phyloP scores from a whole-genome alignment of 345 rosid species.

The Populus davidiana region DNA sequence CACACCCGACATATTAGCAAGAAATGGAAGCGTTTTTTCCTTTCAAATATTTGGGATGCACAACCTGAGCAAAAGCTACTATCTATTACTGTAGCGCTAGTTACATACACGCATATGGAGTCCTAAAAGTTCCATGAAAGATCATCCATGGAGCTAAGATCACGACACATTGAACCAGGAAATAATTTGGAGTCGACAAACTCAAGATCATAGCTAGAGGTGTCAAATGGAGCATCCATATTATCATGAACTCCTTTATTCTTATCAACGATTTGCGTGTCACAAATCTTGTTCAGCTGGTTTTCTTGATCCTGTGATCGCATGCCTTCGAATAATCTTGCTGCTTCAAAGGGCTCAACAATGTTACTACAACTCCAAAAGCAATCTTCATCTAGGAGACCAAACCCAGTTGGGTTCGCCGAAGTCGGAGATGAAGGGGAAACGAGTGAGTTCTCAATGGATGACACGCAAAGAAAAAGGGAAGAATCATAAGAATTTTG shows the following conservation, averaged over 20 bases:
- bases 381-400: constrained; percentile 19
- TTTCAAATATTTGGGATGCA: neutral
- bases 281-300: neutral
- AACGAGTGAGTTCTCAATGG: constrained; percentile 6
- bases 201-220: constrained; percentile 32
- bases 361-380: constrained; percentile 12
- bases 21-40: neutral
- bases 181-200: constrained; percentile 34
- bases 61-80: neutral
- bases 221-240: constrained; percentile 29
- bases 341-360: constrained; percentile 12
- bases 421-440: constrained; percentile 21
- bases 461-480: neutral
- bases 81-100: neutral
- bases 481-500: neutral
- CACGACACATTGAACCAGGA: constrained; percentile 28
- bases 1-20: neutral
- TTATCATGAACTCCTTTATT: neutral
- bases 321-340: constrained; percentile 10
- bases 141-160: constrained; percentile 39
- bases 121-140: constrained; percentile 45
- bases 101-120: neutral
- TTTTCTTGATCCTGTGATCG: constrained; percentile 8
- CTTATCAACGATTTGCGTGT: neutral
- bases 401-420: constrained; percentile 10